These are phyloP conservation scores for Xylariaceae sp. DNA, from an alignment of 2,329 filamentous ascomycete genomes.

Conservation along the genomic window DNA sequence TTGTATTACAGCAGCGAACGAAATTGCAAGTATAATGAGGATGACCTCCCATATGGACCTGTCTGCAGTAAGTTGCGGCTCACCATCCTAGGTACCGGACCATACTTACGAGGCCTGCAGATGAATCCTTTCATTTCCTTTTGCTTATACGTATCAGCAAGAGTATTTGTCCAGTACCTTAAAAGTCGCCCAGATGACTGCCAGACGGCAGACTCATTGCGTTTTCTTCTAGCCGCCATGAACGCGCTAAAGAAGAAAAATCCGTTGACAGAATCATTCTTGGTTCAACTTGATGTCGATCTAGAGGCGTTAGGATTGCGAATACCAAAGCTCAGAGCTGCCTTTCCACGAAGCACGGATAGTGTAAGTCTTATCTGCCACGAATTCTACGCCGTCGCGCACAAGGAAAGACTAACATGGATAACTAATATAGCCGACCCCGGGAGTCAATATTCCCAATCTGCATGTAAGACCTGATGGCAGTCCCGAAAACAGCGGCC, in stretches of 20 bases:
- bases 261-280: conserved; percentile 90
- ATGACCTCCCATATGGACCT: conserved; percentile 92
- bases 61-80: conserved; percentile 68
- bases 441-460: conserved; percentile 22
- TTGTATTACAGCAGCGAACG: conserved; percentile 91
- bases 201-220: conserved; percentile 79
- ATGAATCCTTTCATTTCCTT: conserved; percentile 97
- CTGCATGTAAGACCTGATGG: background rate
- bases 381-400: background rate
- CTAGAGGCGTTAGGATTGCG: conserved; percentile 74
- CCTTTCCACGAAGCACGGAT: conserved; percentile 60
- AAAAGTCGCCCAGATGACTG: conserved; percentile 89
- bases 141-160: conserved; percentile 92
- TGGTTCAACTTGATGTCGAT: conserved; percentile 92
- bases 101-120: conserved; percentile 51
- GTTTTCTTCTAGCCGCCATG: conserved; percentile 90
- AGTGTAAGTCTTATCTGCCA: conserved; percentile 50
- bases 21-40: conserved; percentile 94
- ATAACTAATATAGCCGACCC: conserved; percentile 43
- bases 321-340: conserved; percentile 62
- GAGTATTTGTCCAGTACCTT: conserved; percentile 96
- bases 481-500: conserved; percentile 7
- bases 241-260: conserved; percentile 87
- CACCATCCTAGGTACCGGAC: background rate
- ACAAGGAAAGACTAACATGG: background rate